phyloP scores from a whole-genome alignment of 1,284 basidiomycete genomes.

The Sutorius eximius region DNA sequence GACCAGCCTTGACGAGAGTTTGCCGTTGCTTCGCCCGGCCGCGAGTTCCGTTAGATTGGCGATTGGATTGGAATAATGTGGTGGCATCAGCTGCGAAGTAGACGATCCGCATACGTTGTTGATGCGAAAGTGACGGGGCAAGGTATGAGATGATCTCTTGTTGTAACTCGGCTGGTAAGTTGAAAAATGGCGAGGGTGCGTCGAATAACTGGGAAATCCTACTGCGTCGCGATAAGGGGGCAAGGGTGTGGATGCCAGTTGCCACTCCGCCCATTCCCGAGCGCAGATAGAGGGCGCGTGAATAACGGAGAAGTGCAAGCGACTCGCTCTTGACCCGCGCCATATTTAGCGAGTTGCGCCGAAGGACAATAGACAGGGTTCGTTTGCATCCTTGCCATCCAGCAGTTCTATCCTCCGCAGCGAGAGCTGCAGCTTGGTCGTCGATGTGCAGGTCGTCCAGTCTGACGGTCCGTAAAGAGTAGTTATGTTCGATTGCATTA shows the following conservation, averaged over 20 bases:
- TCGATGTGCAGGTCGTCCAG: constrained; percentile 44
- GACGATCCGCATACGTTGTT: constrained; percentile 57
- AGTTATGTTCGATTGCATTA: constrained; percentile 48
- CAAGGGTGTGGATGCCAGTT: neutral
- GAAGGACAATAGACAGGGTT: constrained; percentile 36
- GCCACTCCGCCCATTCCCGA: constrained; percentile 7
- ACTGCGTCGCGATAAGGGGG: constrained; percentile 5
- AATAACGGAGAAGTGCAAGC: constrained; percentile 49
- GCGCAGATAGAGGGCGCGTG: constrained; percentile 50
- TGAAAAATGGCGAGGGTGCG: constrained; percentile 33
- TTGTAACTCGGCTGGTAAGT: constrained; percentile 61
- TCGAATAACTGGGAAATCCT: constrained; percentile 9
- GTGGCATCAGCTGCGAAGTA: constrained; percentile 49
- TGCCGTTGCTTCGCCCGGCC: constrained; percentile 1
- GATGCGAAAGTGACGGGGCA: constrained; percentile 55
- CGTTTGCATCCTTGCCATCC: constrained; percentile 38
- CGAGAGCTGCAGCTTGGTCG: constrained; percentile 11
- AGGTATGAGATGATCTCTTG: constrained; percentile 60
- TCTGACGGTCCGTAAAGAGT: constrained; percentile 48
- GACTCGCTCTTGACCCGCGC: constrained; percentile 49
- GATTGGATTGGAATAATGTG: constrained; percentile 49
- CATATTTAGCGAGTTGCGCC: constrained; percentile 43
- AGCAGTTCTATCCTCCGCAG: constrained; percentile 26
- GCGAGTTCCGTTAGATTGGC: neutral
- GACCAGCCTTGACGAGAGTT: constrained; percentile 2